These are phyloP conservation scores for Ballota nigra DNA, from an alignment of 257 asterid species.

Conservation along the genomic window DNA sequence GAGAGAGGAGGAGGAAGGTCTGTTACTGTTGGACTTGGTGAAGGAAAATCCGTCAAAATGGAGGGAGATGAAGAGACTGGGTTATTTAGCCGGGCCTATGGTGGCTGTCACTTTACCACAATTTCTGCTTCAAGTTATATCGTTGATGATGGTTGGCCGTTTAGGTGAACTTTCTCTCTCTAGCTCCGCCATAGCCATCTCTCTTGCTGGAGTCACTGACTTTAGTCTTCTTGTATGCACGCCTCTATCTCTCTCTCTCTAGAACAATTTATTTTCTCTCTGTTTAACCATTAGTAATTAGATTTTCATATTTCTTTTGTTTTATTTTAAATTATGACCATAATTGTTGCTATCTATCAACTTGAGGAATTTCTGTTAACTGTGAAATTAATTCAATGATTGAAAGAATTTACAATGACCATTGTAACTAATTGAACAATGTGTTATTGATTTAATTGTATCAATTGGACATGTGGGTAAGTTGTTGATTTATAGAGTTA, in stretches of 20 bases:
- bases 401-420: neutral
- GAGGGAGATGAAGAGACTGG: too few species aligned
- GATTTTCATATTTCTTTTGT: neutral
- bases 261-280: neutral
- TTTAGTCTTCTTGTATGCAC: constrained; percentile 62
- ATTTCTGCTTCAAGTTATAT: too few species aligned
- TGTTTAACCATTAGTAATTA: neutral
- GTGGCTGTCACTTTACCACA: too few species aligned
- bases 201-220: constrained; percentile 53
- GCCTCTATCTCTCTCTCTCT: neutral
- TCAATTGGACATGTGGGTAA: neutral
- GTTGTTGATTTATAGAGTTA: neutral
- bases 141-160: too few species aligned
- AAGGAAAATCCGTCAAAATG: too few species aligned
- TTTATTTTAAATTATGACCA: neutral
- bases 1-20: too few species aligned
- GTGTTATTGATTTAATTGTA: neutral
- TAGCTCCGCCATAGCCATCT: too few species aligned
- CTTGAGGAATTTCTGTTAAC: too few species aligned
- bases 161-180: too few species aligned
- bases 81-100: too few species aligned
- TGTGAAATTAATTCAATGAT: too few species aligned
- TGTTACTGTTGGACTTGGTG: too few species aligned
- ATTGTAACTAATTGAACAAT: neutral
- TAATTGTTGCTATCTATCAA: neutral